Conservation (phyloP, 2,329 filamentous ascomycete genomes). For the Rasamsonia emersonii region DNA sequence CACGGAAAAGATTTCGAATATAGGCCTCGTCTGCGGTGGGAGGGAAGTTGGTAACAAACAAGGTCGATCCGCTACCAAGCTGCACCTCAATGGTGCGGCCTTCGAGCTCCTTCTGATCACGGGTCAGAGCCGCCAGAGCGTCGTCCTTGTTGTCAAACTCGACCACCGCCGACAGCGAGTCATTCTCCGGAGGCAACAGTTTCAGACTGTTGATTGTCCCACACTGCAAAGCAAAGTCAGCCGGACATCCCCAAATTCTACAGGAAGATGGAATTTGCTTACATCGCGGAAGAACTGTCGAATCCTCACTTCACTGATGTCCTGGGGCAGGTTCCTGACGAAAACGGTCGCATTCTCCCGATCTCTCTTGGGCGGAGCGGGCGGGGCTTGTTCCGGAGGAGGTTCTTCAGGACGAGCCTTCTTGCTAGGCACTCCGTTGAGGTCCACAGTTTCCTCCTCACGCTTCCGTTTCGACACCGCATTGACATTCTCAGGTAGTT, state of each 20-base stretch:
- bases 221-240: constrained; percentile 37
- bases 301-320: constrained; percentile 62
- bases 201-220: constrained; percentile 74
- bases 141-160: constrained; percentile 80
- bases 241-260: neutral
- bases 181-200: constrained; percentile 54
- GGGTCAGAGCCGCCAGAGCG: constrained; percentile 68
- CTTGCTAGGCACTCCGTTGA: constrained; percentile 53
- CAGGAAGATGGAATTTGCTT: constrained; percentile 15
- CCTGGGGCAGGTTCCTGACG: constrained; percentile 64
- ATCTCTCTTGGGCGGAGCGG: constrained; percentile 58
- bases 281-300: constrained; percentile 81
- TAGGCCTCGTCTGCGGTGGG: constrained; percentile 41
- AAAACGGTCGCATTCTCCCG: constrained; percentile 83
- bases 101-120: constrained; percentile 71
- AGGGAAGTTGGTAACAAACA: constrained; percentile 89
- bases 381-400: constrained; percentile 20
- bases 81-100: constrained; percentile 65
- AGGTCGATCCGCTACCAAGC: constrained; percentile 66
- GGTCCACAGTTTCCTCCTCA: constrained; percentile 43
- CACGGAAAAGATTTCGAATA: constrained; percentile 49
- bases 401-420: constrained; percentile 49
- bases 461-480: constrained; percentile 62
- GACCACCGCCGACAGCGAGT: constrained; percentile 62
- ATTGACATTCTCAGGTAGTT: constrained; percentile 23